Percentiles rank a stretch among this genome's conserved stretches.
phyloP scores from a whole-genome alignment of 495 filamentous ascomycete species.

The Rhypophila decipiens region DNA sequence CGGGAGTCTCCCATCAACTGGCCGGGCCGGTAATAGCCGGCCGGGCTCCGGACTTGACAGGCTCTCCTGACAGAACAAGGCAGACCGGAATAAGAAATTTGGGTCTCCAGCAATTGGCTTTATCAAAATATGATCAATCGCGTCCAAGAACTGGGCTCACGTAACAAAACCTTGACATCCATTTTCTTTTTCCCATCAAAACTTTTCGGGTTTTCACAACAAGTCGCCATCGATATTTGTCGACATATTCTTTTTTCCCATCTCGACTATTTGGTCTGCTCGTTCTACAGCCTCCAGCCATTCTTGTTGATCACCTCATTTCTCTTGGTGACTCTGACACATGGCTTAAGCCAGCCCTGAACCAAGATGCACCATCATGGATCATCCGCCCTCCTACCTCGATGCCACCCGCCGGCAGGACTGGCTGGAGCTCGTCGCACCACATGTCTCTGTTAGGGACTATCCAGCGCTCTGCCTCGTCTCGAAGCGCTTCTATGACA shows the following conservation, averaged over 20 bases:
- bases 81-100: no score
- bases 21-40: no score
- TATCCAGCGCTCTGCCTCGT: conserved; percentile 39
- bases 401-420: conserved; percentile 31
- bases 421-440: conserved; percentile 39
- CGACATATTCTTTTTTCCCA: neutral
- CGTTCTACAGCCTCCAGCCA: no score
- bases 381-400: conserved; percentile 35
- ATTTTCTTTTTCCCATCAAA: no score
- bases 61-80: no score
- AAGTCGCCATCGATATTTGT: neutral
- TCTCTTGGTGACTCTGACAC: neutral
- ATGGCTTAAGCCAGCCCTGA: no score
- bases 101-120: no score
- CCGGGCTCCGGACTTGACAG: no score
- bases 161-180: neutral
- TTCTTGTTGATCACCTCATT: neutral
- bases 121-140: neutral
- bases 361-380: neutral
- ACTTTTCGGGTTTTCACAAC: no score
- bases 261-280: neutral
- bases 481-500: conserved; percentile 30
- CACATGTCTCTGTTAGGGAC: conserved; percentile 23
- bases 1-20: no score
- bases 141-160: neutral